Evolutionary conservation across 2,329 filamentous ascomycete species (phyloP), one percentile per base, ranked within the genome.

Genomic region (Scytalidium sp.): DNA sequence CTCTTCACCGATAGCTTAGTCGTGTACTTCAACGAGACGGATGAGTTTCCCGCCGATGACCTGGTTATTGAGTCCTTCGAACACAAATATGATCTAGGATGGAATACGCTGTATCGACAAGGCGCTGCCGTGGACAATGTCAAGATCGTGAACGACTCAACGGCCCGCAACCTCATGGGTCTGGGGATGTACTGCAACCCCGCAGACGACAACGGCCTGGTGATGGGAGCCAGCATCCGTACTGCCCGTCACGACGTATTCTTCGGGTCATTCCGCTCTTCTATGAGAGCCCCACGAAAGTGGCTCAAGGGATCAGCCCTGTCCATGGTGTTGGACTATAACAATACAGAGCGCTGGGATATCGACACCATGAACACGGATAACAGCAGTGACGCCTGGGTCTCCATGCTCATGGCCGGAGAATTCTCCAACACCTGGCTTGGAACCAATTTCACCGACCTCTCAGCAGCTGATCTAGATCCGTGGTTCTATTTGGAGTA

Each of bases 21-120:
- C 43, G 63, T 72, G 3, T 78, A 76, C 60, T 78, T 78, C 66
- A 78, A 78, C 55, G 75, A 77, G 51, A 73, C 73, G 2, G 56
- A 56, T 7, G 60, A 47, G 15, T 49, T 70, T 11, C 64, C 66
- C 17, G 47, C 57, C 3, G 50, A 64, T 6, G 63, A 68, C 15
- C 72, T 76, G 49, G 45, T 69, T 7, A 59, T 67, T 6, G 65
- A 73, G 50, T 57, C 67, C 19, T 78, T 70, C 55, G 59, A 62
- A 44, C 65, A 76, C 57, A 65, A 64, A 20, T 73, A 71, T 50
- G 73, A 76, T 46, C 73, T 70, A 52, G 70, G 72, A 42, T 76
- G 72, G 71, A 74, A 72, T 53, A 64, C 67, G 8, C 59, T 69
- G 43, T 75, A 71, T 50, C 67, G 70, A 15, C 67, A 74, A 52